Conservation (phyloP, 768 basidiomycete species). For the Macrolepiota dolichaula region DNA sequence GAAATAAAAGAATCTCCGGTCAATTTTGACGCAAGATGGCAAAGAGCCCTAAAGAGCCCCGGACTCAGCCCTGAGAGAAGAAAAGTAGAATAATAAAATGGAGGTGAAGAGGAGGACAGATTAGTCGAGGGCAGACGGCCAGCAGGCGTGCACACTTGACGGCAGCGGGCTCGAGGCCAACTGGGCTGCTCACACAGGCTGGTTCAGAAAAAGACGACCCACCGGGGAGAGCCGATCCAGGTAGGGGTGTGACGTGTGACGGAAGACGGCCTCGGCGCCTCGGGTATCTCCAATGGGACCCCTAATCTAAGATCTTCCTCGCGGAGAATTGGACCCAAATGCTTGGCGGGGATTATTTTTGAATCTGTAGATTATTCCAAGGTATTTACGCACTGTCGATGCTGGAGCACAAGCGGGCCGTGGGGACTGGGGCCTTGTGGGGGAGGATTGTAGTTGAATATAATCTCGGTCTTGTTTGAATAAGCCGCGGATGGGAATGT, state of each 20-base stretch:
- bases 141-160: not conserved
- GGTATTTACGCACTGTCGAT: conserved; percentile 8
- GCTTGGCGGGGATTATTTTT: conserved; percentile 10
- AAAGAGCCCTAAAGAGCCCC: conserved; percentile 8
- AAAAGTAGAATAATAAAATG: not conserved
- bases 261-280: conserved; percentile 36
- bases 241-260: conserved; percentile 7
- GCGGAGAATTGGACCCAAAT: conserved; percentile 13
- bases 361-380: conserved; percentile 15
- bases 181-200: conserved; percentile 10
- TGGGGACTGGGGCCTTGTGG: not conserved
- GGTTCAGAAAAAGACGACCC: conserved; percentile 7
- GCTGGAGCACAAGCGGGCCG: not conserved
- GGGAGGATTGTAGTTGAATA: not conserved
- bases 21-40: conserved; percentile 18
- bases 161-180: conserved; percentile 9
- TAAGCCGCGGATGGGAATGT: not conserved
- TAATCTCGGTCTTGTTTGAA: not conserved
- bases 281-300: conserved; percentile 22
- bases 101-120: not conserved
- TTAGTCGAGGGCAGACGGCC: not conserved
- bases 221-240: conserved; percentile 13
- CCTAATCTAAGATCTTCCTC: conserved; percentile 17
- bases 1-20: conserved; percentile 16
- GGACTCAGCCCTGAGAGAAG: conserved; percentile 5